Evolutionary conservation across 2,329 filamentous ascomycete genomes (phyloP), one percentile per base, ranked within the genome.

Genomic region (Fusarium udum): DNA sequence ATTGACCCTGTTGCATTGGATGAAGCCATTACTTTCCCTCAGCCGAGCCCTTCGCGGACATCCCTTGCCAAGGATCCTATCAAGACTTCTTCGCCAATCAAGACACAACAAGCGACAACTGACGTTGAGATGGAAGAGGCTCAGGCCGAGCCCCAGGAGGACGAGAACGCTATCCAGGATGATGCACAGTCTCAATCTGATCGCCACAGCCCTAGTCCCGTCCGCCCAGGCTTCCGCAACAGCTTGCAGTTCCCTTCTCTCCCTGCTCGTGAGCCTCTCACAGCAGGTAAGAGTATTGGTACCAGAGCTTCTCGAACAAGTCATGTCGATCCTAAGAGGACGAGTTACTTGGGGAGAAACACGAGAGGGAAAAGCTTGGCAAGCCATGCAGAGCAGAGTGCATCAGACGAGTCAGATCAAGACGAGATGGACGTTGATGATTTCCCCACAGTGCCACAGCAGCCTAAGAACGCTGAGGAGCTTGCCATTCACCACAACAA

Each of bases 181-280:
- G 88, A 88, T 69, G 83, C 83, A 28, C 85, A 86, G 68, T 92
- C 91, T 7, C 88, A 89, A 22, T 93, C 92, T 5, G 92, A 93
- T n/a, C 56, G 42, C 22, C 56, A 59, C 53, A 87, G 85, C 2
- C 94, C 93, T 1, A 95, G 92, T 75, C 93, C 93, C 0, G 90
- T 93, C 55, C 88, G 93, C 74, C 92, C 92, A 4, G 86, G 93
- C 36, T 89, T 97, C 74, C 92, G 95, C 68, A 98, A 98, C 83
- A 98, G 95, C 80, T 87, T 99, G 68, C 97, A 93, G 67, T 98
- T 99, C 83, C 94, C 96, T 42, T 94, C 96, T 24, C 86, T 99
- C 18, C 96, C 96, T 36, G 95, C 95, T 6, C 90, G 96, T 69
- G 95, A 98, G 78, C 95, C 95, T 40, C 85, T 98, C 59, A 90